Evolutionary conservation across 257 asterid genomes (phyloP).

Genomic region (Penstemon barbatus): DNA sequence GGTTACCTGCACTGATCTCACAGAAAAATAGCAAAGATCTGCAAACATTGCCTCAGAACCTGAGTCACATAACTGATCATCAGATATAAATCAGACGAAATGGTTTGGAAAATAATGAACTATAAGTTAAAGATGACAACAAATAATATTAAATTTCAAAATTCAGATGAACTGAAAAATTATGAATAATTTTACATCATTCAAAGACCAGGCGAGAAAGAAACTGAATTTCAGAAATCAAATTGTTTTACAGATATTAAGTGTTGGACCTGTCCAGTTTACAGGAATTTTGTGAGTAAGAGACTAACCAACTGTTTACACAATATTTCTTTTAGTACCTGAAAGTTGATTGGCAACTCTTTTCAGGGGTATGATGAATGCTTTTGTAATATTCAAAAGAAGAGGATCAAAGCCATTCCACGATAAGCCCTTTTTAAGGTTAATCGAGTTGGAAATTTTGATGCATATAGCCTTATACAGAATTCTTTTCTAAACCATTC

Average conservation of each 20-base stretch:
- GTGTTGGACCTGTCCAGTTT: background rate
- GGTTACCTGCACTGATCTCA: slow-evolving; percentile 92
- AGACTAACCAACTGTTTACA: slow-evolving; percentile 1
- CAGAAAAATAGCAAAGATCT: slow-evolving; percentile 94
- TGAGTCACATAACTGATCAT: slow-evolving; percentile 55
- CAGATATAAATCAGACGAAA: slow-evolving; percentile 40
- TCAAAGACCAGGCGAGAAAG: slow-evolving; percentile 17
- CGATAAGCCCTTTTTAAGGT: slow-evolving; percentile 21
- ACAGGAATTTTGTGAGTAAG: slow-evolving; percentile 19
- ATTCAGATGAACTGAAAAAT: slow-evolving; percentile 14
- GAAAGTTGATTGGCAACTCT: slow-evolving; percentile 20
- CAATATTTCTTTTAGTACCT: slow-evolving; percentile 17
- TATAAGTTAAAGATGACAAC: slow-evolving; percentile 19
- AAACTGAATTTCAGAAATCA: slow-evolving; percentile 12
- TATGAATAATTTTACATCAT: slow-evolving; percentile 18
- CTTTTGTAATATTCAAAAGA: slow-evolving; percentile 5
- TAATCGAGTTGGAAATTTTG: background rate
- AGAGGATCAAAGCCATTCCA: background rate
- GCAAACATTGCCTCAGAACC: slow-evolving; percentile 99
- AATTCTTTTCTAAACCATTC: background rate
- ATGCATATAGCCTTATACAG: background rate
- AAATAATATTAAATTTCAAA: slow-evolving; percentile 5
- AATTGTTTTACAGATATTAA: slow-evolving; percentile 2
- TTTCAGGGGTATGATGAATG: background rate
- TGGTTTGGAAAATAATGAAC: slow-evolving; percentile 13